Evolutionary conservation across 2,329 filamentous ascomycete species (phyloP), one percentile per base, ranked within the genome.

Genomic region (Blumeriella jaapii): DNA sequence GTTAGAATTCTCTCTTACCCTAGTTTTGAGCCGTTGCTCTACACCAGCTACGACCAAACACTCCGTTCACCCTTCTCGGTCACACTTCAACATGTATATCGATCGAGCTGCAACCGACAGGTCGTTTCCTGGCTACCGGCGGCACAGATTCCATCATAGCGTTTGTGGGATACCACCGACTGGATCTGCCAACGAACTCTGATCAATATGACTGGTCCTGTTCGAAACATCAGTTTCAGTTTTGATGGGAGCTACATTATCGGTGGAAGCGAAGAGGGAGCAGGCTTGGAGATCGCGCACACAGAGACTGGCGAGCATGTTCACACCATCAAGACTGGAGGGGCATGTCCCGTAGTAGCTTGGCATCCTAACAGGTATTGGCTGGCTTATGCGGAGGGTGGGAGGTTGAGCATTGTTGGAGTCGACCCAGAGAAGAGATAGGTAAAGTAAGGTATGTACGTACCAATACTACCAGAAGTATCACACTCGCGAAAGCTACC

Each of bases 361-460:
- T 87, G 82, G 82, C 80, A 83, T 45, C 82, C 82, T 2, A 77
- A 70, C 26, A 67, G 75, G 38, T 87, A 87, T 55, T 75, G 71
- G 46, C 59, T 89, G 40, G 82, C 82, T 2, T 86, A 84, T 54
- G 73, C 73, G 34, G 82, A 87, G 51, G 59, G 73, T 22, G 69
- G 69, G 23, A 47, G 40, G 32, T 57, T 87, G 39, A 75, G 78
- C 50, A 82, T 86, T 38, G 64, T 84, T 28, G 55, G 53, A 12
- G 45, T 55, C 29, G 52, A 55, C 36, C 40, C 47, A 12, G 52
- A 53, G 17, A 51, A 46, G 28, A 55, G 51, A 38, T 53, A 46
- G 22, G n/a, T n/a, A n/a, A n/a, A n/a, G n/a, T n/a, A n/a, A 41
- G 26, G 24, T 10, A 20, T 29, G 31, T 36, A 34, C n/a, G 9